These are phyloP conservation scores for Cucurbita argyrosperma DNA, from an alignment of 306 rosid species.

Conservation along the genomic window DNA sequence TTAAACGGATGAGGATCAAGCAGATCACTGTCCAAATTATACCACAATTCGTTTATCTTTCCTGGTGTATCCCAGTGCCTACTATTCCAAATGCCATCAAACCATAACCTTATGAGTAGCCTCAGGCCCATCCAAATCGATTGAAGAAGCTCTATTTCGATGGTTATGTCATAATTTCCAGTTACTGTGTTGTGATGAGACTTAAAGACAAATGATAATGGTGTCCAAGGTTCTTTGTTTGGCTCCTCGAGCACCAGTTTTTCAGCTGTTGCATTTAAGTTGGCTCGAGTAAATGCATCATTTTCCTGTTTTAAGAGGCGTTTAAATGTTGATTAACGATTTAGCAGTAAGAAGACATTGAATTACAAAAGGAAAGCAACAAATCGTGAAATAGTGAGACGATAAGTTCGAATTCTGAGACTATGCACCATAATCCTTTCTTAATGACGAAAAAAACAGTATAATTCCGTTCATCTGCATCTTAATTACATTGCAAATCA, in stretches of 20 bases:
- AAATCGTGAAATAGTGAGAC: not conserved
- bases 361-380: not conserved
- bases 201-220: constrained; percentile 43
- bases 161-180: constrained; percentile 78
- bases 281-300: constrained; percentile 46
- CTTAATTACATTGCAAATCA: not conserved
- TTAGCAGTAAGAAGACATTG: not conserved
- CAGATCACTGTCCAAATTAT: constrained; percentile 83
- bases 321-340: not conserved
- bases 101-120: constrained; percentile 42
- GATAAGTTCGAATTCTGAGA: not conserved
- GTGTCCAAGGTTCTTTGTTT: constrained; percentile 44
- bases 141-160: constrained; percentile 41
- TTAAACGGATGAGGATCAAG: constrained; percentile 39
- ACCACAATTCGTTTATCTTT: constrained; percentile 55
- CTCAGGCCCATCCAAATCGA: constrained; percentile 47
- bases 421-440: not conserved
- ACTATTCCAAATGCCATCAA: constrained; percentile 65
- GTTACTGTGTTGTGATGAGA: constrained; percentile 72
- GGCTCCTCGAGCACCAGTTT: constrained; percentile 42
- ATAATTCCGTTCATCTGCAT: not conserved
- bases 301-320: constrained; percentile 28
- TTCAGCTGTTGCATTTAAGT: constrained; percentile 61
- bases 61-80: constrained; percentile 80
- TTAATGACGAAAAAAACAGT: not conserved